Evolutionary conservation across 176 grass and related monocot species (phyloP).

Genomic region (Coix lacrymajobi): DNA sequence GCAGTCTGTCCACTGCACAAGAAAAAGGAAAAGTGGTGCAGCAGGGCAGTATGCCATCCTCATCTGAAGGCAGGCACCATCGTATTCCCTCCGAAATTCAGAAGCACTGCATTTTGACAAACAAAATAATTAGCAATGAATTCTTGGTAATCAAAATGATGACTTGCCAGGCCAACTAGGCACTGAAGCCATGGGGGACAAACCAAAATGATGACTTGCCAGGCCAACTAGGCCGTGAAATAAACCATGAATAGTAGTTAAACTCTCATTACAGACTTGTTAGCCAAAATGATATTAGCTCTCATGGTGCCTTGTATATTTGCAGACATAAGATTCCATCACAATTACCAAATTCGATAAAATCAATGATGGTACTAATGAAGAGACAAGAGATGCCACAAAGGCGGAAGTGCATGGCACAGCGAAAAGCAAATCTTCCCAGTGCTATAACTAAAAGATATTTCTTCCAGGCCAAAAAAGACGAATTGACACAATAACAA

Average conservation of each 20-base stretch:
- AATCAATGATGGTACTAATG: neutral
- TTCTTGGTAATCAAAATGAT: neutral
- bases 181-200: no score
- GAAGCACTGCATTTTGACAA: conserved; percentile 52
- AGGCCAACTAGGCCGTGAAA: neutral
- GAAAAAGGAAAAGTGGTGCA: conserved; percentile 87
- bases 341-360: neutral
- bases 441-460: neutral
- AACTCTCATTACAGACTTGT: neutral
- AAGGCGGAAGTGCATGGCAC: neutral
- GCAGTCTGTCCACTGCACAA: conserved; percentile 88
- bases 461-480: neutral
- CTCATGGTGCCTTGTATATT: neutral
- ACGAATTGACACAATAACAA: neutral
- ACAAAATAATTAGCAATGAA: conserved; percentile 11
- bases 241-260: neutral
- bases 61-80: conserved; percentile 86
- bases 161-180: neutral
- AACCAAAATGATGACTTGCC: no score
- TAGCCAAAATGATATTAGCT: neutral
- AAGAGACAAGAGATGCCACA: conserved; percentile 7
- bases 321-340: neutral
- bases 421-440: neutral
- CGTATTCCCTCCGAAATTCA: conserved; percentile 82
- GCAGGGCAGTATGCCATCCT: conserved; percentile 86